Base-by-base conservation (phyloP, 2,329 filamentous ascomycete species). In the Pleoardoris graminearum region DNA sequence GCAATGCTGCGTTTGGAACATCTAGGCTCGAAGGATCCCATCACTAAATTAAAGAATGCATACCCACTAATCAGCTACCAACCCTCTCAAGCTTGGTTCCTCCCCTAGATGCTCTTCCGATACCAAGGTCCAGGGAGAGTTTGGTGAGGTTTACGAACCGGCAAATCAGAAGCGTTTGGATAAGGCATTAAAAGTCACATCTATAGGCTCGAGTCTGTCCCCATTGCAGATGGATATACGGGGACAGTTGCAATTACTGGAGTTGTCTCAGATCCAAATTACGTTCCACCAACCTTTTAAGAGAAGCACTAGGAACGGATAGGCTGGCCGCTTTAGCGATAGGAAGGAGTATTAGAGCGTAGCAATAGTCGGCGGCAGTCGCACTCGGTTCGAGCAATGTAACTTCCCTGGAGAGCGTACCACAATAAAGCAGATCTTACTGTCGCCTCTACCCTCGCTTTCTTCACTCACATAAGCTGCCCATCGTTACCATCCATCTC, bases 21-120 rank as follows among this genome's bases (percentile, higher is more conserved):
- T n/a, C n/a, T n/a, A n/a, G n/a, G n/a, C n/a, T n/a, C n/a, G n/a
- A n/a, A n/a, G n/a, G n/a, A n/a, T n/a, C n/a, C n/a, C n/a, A 10
- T 10, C 25, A 27, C 25, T 27, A 27, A 5, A 27, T 27, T 27
- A 2, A 23, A 49, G 6, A 14, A 10, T 3, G 42, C 51, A 16
- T 39, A 53, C 16, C 51, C 51, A 25, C 46, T n/a, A n/a, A n/a
- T n/a, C n/a, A n/a, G 38, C 4, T 49, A 46, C n/a, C n/a, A n/a
- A n/a, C n/a, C 33, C 49, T 53, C 23, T 45, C 51, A 10, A 46
- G 45, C 19, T 16, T 50, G 12, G 38, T n/a, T n/a, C n/a, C n/a
- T n/a, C n/a, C n/a, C n/a, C 45, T 8, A 25, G 32, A 7, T 12
- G 50, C 1, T 39, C 50, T 17, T 49, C 30, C 3, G 23, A 50